A percentile compares a stretch with the other conserved stretches of the same genome.
phyloP scores from a whole-genome alignment of 2,329 filamentous ascomycete species.

The Xenosphaeropsis pyriputrescens region DNA sequence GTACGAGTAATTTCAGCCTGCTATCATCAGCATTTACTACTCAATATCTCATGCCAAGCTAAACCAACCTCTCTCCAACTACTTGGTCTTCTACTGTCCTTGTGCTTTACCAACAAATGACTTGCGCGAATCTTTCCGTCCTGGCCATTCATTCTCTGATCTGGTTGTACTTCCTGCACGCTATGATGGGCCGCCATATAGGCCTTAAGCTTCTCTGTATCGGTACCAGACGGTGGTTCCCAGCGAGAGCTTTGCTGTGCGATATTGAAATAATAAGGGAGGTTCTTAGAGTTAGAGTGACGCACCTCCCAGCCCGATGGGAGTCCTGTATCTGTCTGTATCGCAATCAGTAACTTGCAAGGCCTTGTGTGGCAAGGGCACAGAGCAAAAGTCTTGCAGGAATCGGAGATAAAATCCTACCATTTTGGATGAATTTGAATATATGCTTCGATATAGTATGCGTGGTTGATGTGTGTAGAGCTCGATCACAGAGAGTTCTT shows the following conservation, averaged over 20 bases:
- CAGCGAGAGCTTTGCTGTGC: conserved; percentile 79
- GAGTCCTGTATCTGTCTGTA: conserved; percentile 60
- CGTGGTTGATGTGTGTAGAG: too few species aligned
- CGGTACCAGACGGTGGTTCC: conserved; percentile 80
- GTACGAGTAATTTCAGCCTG: conserved; percentile 68
- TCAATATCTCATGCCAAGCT: background rate
- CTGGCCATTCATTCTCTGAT: conserved; percentile 15
- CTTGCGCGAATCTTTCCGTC: conserved; percentile 79
- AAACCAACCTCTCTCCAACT: conserved; percentile 69
- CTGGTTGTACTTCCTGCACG: conserved; percentile 28
- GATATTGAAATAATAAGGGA: conserved; percentile 97
- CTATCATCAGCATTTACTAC: conserved; percentile 3
- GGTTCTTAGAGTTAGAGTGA: conserved; percentile 95
- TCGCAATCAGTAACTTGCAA: too few species aligned
- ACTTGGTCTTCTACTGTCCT: conserved; percentile 70
- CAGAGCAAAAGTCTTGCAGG: too few species aligned
- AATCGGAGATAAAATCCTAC: too few species aligned
- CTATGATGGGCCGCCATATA: conserved; percentile 90
- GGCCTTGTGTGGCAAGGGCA: too few species aligned
- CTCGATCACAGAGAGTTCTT: too few species aligned
- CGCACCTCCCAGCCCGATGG: conserved; percentile 88
- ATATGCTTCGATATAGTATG: too few species aligned
- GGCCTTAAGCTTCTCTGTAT: conserved; percentile 81
- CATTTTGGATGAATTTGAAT: too few species aligned
- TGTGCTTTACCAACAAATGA: conserved; percentile 89